Base-by-base conservation (phyloP, 2,329 filamentous ascomycete genomes). In the Fusarium brevicatenulatum region DNA sequence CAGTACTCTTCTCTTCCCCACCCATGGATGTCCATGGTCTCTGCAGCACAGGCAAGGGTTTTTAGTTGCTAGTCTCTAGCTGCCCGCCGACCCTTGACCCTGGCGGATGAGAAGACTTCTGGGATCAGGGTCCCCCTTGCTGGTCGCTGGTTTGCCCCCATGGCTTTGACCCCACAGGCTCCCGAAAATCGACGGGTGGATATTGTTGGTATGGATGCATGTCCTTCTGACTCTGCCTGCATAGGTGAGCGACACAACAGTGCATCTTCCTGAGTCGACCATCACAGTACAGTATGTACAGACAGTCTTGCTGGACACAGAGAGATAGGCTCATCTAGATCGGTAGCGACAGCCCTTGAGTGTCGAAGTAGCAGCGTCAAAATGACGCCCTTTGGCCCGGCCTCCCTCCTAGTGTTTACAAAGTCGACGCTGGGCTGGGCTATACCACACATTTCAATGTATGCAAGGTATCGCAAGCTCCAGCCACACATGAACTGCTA, bases 91-190 rank as follows among this genome's bases (percentile, higher is more conserved):
- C 61, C 68, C 63, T 72, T 69, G 70, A 68, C 66, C 66, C 62
- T 73, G 49, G 62, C 40, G 50, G 68, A 55, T 62, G 67, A 74
- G 47, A 62, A 72, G 52, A 62, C 57, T 72, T 59, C 67, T 73
- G 56, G 63, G 66, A 58, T 62, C 56, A 68, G 70, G 66, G 56
- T 39, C 58, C 57, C 70, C 70, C 70, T 71, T 73, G 70, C 40
- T 60, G 60, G 55, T 39, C 66, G 54, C 28, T 56, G 55, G 55
- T 57, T 66, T 70, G 60, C 61, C 66, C 55, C 66, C 70, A 71
- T 73, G 57, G 59, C 52, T 60, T 68, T 57, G 66, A 73, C 70
- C 57, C 70, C 70, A 73, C 70, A 73, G 62, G 70, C 70, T 73
- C 70, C 70, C 71, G 54, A 71, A 55, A 73, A 73, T 73, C 60